Evolutionary conservation across 495 filamentous ascomycete genomes (phyloP).

Genomic region (Penicillium cinerascens): DNA sequence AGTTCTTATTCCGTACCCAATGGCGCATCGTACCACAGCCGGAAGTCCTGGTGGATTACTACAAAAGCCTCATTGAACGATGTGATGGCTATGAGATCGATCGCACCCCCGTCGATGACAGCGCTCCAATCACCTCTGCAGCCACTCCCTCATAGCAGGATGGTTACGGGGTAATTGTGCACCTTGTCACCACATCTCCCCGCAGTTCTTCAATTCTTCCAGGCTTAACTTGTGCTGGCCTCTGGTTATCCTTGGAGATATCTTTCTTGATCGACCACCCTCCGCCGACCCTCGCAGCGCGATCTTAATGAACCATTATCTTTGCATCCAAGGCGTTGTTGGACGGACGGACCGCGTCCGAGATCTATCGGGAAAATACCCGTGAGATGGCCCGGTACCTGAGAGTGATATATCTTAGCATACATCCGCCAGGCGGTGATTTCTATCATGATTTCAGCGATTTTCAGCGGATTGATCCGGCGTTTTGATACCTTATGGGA

Average conservation of each 20-base stretch:
- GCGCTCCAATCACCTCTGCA: conserved; percentile 4
- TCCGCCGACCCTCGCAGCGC: neutral
- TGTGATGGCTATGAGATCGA: conserved; percentile 58
- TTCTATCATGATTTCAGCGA: conserved; percentile 27
- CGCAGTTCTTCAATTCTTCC: neutral
- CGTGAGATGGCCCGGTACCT: conserved; percentile 13
- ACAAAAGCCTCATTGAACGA: conserved; percentile 75
- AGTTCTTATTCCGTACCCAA: conserved; percentile 85
- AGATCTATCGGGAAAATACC: conserved; percentile 10
- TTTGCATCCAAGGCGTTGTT: conserved; percentile 17
- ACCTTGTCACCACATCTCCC: neutral
- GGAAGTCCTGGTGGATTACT: conserved; percentile 90
- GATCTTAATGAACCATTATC: conserved; percentile 14
- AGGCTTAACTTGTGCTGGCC: conserved; percentile 21
- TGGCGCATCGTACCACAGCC: conserved; percentile 97
- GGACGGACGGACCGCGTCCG: conserved; percentile 6
- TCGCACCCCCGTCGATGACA: conserved; percentile 15
- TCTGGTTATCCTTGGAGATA: conserved; percentile 11
- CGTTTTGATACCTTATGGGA: conserved; percentile 22
- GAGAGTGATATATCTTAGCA: conserved; percentile 20
- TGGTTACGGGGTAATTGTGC: neutral
- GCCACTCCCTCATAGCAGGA: neutral
- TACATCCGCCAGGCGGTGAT: conserved; percentile 15
- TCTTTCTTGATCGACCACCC: neutral
- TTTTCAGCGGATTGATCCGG: conserved; percentile 17